Conservation (phyloP, 352 stramenopile genomes). For the Globisporangium barbulae region DNA sequence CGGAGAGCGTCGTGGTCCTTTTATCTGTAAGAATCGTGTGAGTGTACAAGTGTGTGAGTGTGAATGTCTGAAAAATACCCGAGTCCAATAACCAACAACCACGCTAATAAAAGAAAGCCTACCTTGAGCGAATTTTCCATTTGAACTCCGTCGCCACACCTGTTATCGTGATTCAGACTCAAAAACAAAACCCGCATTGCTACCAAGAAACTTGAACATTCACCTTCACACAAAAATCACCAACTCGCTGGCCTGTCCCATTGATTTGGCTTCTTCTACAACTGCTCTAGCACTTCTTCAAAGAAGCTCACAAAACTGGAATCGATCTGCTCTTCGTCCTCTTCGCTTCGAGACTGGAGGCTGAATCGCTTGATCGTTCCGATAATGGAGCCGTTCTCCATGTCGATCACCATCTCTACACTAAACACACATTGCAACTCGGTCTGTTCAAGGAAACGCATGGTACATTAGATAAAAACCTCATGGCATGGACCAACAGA, state of each 20-base stretch:
- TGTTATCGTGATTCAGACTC: not conserved
- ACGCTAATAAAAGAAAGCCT: not conserved
- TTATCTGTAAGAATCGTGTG: constrained; percentile 1
- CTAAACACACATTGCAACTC: constrained; percentile 82
- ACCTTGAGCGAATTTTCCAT: not conserved
- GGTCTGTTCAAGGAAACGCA: constrained; percentile 20
- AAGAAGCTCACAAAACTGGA: constrained; percentile 85
- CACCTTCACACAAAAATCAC: constrained; percentile 6
- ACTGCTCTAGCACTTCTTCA: constrained; percentile 64
- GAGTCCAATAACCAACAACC: not conserved
- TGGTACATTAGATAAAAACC: constrained; percentile 1
- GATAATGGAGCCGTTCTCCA: constrained; percentile 43
- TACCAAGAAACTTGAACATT: not conserved
- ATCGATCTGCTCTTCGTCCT: constrained; percentile 80
- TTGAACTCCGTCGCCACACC: not conserved
- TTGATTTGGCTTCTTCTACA: constrained; percentile 44
- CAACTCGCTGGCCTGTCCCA: constrained; percentile 1
- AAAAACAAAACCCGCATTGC: not conserved
- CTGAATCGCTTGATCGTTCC: constrained; percentile 72
- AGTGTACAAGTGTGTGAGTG: not conserved
- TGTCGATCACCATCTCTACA: constrained; percentile 72
- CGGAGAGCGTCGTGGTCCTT: not conserved
- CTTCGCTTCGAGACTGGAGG: constrained; percentile 47
- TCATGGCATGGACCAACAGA: not conserved
- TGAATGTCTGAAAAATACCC: not conserved